Evolutionary conservation across 2,329 filamentous ascomycete species (phyloP), one percentile per base, ranked within the genome.

Genomic region (Cordyceps cateniannulata): DNA sequence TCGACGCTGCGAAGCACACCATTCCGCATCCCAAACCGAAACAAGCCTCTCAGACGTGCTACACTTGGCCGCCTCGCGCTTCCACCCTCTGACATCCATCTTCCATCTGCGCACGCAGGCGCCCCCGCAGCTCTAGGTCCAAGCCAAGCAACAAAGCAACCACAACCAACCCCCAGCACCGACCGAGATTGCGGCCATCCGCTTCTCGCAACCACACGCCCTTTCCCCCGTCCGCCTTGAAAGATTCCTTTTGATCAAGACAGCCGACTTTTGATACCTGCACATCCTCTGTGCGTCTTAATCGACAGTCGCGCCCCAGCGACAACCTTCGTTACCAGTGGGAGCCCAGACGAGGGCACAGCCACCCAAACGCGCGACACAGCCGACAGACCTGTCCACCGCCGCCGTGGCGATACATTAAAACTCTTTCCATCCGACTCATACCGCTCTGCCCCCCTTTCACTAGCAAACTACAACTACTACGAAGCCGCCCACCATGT

Each of bases 401-500:
- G 20, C n/a, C 7, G 22, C 6, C 20, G 3, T 35, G 32, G n/a
- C n/a, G n/a, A 22, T 20, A 25, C 22, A 32, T 18, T 20, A 44
- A 40, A 12, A 7, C 40, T 56, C 27, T 25, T 42, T n/a, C 20
- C 3, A 40, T 14, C 24, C 44, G 22, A 25, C 38, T 1, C 16
- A n/a, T 32, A n/a, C 18, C 5, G 7, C 24, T 20, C 12, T 24
- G 27, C 27, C 27, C 7, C 9, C 10, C 27, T 10, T 49, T 25
- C 27, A 16, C 40, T 10, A 29, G n/a, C 14, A n/a, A 25, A 12
- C n/a, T 29, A n/a, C 20, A 10, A n/a, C 25, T 5, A 45, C 14
- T 10, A 14, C 25, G 12, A 56, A 45, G 18, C 20, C 35, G 47
- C 47, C 18, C 56, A 51, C 56, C 63, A 75, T 75, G 73, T 69